phyloP scores from a whole-genome alignment of 345 rosid genomes.

The Sonneratia caseolaris region DNA sequence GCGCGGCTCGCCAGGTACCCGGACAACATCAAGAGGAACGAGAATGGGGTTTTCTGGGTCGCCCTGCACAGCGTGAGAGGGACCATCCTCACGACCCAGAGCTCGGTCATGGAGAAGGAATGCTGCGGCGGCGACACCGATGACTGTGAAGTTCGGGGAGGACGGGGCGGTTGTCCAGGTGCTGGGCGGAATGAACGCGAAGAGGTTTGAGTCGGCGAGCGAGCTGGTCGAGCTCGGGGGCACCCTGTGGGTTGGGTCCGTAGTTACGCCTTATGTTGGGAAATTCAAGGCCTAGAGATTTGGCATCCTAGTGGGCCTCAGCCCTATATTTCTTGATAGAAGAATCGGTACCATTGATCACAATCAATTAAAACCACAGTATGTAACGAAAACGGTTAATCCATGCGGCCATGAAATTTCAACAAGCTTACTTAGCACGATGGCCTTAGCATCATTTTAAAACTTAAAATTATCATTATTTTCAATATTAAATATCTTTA shows the following conservation, averaged over 20 bases:
- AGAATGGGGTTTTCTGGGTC: constrained; percentile 52
- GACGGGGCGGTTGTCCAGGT: constrained; percentile 20
- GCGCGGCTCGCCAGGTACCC: constrained; percentile 21
- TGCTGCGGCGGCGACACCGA: not conserved
- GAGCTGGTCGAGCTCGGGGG: constrained; percentile 30
- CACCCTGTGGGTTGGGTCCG: constrained; percentile 31
- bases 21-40: constrained; percentile 33
- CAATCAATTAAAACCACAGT: too few species aligned
- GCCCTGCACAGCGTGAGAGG: constrained; percentile 36
- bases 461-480: too few species aligned
- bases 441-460: too few species aligned
- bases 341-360: too few species aligned
- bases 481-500: too few species aligned
- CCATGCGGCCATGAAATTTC: too few species aligned
- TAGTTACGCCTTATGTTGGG: constrained; percentile 24
- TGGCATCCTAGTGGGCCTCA: not conserved
- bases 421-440: too few species aligned
- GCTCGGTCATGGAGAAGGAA: not conserved
- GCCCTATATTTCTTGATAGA: not conserved
- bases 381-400: too few species aligned
- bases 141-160: constrained; percentile 13
- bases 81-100: not conserved
- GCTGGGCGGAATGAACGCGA: constrained; percentile 23
- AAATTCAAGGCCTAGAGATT: constrained; percentile 6
- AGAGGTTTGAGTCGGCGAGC: constrained; percentile 25